Conservation (phyloP, 441 rosid species). For the Breynia disticha region DNA sequence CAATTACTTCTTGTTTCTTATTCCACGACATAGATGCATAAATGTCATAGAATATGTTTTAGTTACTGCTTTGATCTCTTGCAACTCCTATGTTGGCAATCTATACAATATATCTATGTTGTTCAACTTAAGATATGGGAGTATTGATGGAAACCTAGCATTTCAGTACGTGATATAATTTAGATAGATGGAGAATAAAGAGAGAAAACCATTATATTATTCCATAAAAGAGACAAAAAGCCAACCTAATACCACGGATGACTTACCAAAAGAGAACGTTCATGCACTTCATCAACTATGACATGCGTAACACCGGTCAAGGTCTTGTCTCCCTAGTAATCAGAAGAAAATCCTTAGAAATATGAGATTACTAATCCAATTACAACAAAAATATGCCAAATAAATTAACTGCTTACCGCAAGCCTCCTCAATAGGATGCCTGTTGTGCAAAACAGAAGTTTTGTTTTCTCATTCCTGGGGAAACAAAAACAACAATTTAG, state of each 20-base stretch:
- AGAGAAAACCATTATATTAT: neutral
- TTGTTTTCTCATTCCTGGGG: slow-evolving; percentile 81
- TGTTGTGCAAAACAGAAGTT: slow-evolving; percentile 89
- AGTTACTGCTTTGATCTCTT: too few relatives aligned
- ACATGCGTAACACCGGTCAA: slow-evolving; percentile 78
- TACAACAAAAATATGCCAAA: neutral
- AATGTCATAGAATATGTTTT: too few relatives aligned
- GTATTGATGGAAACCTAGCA: too few relatives aligned
- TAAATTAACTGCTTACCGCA: slow-evolving; percentile 37
- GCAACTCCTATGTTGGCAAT: too few relatives aligned
- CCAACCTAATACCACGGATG: neutral
- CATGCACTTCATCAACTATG: slow-evolving; percentile 96
- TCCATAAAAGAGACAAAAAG: neutral
- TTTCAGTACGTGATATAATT: too few relatives aligned
- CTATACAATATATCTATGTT: too few relatives aligned
- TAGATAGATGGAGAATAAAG: slow-evolving; percentile 1
- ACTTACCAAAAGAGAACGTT: slow-evolving; percentile 87
- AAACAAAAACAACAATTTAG: slow-evolving; percentile 9
- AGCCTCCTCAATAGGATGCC: slow-evolving; percentile 90
- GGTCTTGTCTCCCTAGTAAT: slow-evolving; percentile 55
- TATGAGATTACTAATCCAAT: neutral
- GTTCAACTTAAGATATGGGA: too few relatives aligned
- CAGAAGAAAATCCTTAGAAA: neutral
- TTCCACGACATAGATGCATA: too few relatives aligned
- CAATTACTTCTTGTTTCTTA: too few relatives aligned